Conservation (phyloP, 805 yeast genomes). For the Kuraishia capsulata region DNA sequence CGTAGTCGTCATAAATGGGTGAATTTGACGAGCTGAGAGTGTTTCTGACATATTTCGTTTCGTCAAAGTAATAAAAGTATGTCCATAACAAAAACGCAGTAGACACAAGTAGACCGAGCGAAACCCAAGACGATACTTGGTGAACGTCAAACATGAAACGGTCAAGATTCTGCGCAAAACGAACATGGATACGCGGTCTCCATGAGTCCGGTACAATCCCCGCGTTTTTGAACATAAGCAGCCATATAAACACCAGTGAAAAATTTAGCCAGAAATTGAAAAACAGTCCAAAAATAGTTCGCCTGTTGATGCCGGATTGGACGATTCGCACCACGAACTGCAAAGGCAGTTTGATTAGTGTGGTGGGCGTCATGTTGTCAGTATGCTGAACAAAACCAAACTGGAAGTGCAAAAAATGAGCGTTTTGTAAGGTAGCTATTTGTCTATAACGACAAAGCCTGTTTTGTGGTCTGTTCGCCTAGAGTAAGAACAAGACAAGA, state of each 20-base stretch:
- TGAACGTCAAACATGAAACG: slow-evolving; percentile 23
- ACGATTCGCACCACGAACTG: not conserved
- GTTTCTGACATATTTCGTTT: not conserved
- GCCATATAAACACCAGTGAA: slow-evolving; percentile 45
- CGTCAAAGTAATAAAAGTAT: slow-evolving; percentile 7
- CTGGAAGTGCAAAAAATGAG: not conserved
- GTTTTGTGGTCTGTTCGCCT: too few relatives aligned
- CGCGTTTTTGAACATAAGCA: slow-evolving; percentile 49
- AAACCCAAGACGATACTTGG: slow-evolving; percentile 13
- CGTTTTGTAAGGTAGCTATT: not conserved
- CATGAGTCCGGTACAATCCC: slow-evolving; percentile 42
- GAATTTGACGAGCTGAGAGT: not conserved
- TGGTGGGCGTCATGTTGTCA: not conserved
- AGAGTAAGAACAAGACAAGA: too few relatives aligned
- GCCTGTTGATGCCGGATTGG: slow-evolving; percentile 22
- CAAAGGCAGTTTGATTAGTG: not conserved
- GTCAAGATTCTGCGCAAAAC: slow-evolving; percentile 35
- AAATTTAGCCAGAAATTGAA: slow-evolving; percentile 41
- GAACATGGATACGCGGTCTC: slow-evolving; percentile 45
- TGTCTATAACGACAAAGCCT: not conserved
- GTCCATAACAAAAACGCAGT: slow-evolving; percentile 12
- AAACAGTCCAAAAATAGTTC: slow-evolving; percentile 27
- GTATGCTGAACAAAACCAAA: not conserved
- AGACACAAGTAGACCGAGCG: slow-evolving; percentile 7
- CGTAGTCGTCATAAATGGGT: slow-evolving; percentile 1